These are phyloP conservation scores for Seiridium unicorne DNA, from an alignment of 2,329 filamentous ascomycete species.

Conservation along the genomic window DNA sequence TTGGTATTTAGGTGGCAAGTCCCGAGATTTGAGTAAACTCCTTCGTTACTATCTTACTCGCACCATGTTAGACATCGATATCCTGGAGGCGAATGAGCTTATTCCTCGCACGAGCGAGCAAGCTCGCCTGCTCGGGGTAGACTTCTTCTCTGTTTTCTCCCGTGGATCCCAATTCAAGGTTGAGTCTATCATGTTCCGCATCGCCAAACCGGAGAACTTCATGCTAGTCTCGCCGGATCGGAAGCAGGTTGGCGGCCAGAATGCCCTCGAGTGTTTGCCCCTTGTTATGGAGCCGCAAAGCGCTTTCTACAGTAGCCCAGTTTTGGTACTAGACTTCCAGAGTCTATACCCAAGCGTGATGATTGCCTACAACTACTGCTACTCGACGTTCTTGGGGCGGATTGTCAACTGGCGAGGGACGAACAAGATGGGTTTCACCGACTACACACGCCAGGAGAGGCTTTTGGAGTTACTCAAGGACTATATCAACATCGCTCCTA, in stretches of 20 bases:
- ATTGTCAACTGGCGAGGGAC: slow-evolving; percentile 84
- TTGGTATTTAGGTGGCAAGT: slow-evolving; percentile 74
- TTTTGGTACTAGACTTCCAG: slow-evolving; percentile 93
- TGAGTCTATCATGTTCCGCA: slow-evolving; percentile 97
- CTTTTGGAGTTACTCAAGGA: slow-evolving; percentile 78
- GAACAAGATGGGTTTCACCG: slow-evolving; percentile 91
- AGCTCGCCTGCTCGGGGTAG: slow-evolving; percentile 85
- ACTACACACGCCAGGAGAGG: slow-evolving; percentile 75
- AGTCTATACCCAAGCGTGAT: slow-evolving; percentile 96
- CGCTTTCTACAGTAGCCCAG: slow-evolving; percentile 85
- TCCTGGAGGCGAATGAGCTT: slow-evolving; percentile 86
- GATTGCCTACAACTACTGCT: slow-evolving; percentile 99
- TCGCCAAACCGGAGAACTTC: slow-evolving; percentile 95
- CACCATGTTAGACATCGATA: slow-evolving; percentile 81
- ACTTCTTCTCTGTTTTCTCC: slow-evolving; percentile 96
- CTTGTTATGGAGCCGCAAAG: slow-evolving; percentile 98
- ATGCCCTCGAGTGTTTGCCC: slow-evolving; percentile 89
- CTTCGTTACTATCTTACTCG: slow-evolving; percentile 75
- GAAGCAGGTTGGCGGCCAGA: slow-evolving; percentile 90
- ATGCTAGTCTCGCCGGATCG: slow-evolving; percentile 84
- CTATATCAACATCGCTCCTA: slow-evolving; percentile 88
- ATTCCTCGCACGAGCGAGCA: slow-evolving; percentile 90
- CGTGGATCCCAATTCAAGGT: slow-evolving; percentile 98
- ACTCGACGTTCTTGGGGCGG: slow-evolving; percentile 90
- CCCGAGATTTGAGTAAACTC: slow-evolving; percentile 70